A percentile compares a stretch with the other conserved stretches of the same genome.
Evolutionary conservation across 768 basidiomycete genomes (phyloP).

Genomic region (Lyophyllum shimeji): DNA sequence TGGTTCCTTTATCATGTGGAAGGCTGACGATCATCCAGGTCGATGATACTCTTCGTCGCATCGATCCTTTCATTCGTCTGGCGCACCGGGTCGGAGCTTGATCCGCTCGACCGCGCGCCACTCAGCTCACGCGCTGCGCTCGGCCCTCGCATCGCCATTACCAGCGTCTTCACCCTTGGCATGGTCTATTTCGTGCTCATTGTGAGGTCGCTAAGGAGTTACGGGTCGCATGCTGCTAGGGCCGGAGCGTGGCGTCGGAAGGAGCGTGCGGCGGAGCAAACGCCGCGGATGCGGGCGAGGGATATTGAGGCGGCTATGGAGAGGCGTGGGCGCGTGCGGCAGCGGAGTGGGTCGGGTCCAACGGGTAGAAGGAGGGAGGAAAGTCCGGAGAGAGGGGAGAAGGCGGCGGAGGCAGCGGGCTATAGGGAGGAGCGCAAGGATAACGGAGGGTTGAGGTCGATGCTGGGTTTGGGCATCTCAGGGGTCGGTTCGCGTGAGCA

Average conservation of each 20-base stretch:
- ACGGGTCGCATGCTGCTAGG: slow-evolving; percentile 38
- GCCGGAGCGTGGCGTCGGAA: slow-evolving; percentile 8
- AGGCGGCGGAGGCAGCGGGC: neutral
- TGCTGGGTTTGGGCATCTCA: slow-evolving; percentile 16
- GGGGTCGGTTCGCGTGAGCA: slow-evolving; percentile 10
- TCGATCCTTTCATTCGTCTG: slow-evolving; percentile 70
- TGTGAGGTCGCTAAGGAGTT: slow-evolving; percentile 58
- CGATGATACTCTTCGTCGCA: slow-evolving; percentile 64
- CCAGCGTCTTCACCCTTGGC: slow-evolving; percentile 54
- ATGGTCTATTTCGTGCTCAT: slow-evolving; percentile 62
- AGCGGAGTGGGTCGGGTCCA: slow-evolving; percentile 9
- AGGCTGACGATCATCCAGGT: slow-evolving; percentile 33
- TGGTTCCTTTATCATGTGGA: neutral
- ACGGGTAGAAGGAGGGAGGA: slow-evolving; percentile 14
- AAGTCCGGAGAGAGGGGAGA: slow-evolving; percentile 3
- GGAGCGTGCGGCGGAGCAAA: slow-evolving; percentile 1
- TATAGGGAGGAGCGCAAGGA: slow-evolving; percentile 3
- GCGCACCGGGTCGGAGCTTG: slow-evolving; percentile 56
- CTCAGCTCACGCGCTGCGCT: slow-evolving; percentile 41
- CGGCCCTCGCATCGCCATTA: slow-evolving; percentile 56
- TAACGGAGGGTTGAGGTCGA: slow-evolving; percentile 12
- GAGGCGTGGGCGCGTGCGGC: slow-evolving; percentile 27
- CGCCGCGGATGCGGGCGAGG: slow-evolving; percentile 7
- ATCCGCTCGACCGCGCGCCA: slow-evolving; percentile 32
- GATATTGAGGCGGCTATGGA: slow-evolving; percentile 21